A percentile compares a stretch with the other conserved stretches of the same genome.
Conservation (phyloP, 2,329 filamentous ascomycete species). For the Torrubiellomyces zombiae region DNA sequence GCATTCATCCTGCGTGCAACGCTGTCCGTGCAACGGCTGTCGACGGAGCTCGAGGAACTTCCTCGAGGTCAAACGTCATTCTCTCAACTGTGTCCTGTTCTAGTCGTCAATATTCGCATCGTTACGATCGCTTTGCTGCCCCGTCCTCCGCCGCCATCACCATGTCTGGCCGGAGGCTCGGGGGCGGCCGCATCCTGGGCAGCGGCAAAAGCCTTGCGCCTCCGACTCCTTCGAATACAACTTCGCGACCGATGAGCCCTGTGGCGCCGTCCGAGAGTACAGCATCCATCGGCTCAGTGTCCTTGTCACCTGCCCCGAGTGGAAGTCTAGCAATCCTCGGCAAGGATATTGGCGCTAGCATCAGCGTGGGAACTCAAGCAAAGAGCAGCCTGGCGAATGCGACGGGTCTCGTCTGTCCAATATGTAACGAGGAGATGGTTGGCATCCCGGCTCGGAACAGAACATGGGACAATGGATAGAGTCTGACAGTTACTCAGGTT, state of each 20-base stretch:
- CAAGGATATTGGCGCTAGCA: slow-evolving; percentile 67
- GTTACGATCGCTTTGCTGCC: too few species aligned
- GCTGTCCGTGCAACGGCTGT: too few species aligned
- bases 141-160: too few species aligned
- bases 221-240: slow-evolving; percentile 24
- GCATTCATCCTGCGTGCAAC: too few species aligned
- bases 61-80: too few species aligned
- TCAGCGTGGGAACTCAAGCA: slow-evolving; percentile 46
- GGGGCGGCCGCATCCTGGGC: slow-evolving; percentile 81
- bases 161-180: slow-evolving; percentile 78
- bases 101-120: too few species aligned
- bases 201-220: slow-evolving; percentile 71
- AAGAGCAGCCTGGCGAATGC: slow-evolving; percentile 30
- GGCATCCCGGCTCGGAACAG: slow-evolving; percentile 6
- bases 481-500: slow-evolving; percentile 34
- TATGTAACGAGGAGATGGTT: slow-evolving; percentile 97
- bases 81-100: too few species aligned
- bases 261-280: slow-evolving; percentile 51
- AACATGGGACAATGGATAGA: too few species aligned
- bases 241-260: slow-evolving; percentile 30
- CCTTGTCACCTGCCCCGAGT: slow-evolving; percentile 40
- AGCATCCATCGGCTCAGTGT: slow-evolving; percentile 58
- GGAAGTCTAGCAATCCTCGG: slow-evolving; percentile 50
- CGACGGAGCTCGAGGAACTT: too few species aligned
- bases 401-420: slow-evolving; percentile 75